Evolutionary conservation across 1,284 basidiomycete genomes (phyloP).

Genomic region (Kalmanozyma brasiliensis): DNA sequence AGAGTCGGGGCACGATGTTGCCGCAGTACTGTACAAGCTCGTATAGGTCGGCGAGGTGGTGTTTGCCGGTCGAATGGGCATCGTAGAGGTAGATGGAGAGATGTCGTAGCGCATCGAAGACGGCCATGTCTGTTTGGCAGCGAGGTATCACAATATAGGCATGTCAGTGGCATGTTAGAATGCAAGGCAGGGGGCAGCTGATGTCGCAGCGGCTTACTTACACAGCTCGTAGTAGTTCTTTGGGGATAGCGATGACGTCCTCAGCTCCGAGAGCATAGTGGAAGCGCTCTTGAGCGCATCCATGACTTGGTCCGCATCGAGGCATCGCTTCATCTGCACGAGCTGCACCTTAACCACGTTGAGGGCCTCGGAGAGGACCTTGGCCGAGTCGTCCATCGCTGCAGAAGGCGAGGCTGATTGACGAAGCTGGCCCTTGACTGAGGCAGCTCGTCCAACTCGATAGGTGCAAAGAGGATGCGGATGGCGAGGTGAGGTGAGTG

Average conservation of each 20-base stretch:
- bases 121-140: conserved; percentile 60
- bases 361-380: conserved; percentile 64
- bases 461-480: not conserved
- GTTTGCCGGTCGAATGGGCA: conserved; percentile 63
- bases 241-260: conserved; percentile 62
- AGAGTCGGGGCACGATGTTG: conserved; percentile 67
- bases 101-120: conserved; percentile 65
- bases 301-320: conserved; percentile 66
- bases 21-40: conserved; percentile 68
- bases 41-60: conserved; percentile 67
- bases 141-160: not conserved
- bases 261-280: conserved; percentile 65
- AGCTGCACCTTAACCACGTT: conserved; percentile 66
- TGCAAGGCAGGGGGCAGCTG: not conserved
- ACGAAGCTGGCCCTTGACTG: conserved; percentile 18
- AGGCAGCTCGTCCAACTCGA: conserved; percentile 19
- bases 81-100: conserved; percentile 67
- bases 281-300: conserved; percentile 67
- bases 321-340: conserved; percentile 65
- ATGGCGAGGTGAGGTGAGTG: not conserved
- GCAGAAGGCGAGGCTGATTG: conserved; percentile 6
- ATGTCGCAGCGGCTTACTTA: conserved; percentile 25
- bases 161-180: conserved; percentile 1
- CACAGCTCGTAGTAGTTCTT: conserved; percentile 67
- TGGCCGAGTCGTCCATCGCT: conserved; percentile 65